phyloP scores from a whole-genome alignment of 2,329 filamentous ascomycete species.

The Hymenoscyphus fraxineus region DNA sequence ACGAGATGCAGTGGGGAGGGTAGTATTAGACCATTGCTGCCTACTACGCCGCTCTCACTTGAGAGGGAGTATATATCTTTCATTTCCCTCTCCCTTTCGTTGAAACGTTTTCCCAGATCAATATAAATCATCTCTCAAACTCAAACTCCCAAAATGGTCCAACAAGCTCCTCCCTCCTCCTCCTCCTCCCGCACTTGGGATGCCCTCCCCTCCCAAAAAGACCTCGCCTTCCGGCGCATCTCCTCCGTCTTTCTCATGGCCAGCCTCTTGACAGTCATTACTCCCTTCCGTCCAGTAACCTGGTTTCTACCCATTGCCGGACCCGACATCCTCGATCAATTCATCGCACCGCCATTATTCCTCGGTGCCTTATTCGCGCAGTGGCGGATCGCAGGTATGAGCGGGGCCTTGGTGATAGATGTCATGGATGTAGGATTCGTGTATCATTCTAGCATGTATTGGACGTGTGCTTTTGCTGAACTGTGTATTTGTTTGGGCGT shows the following conservation, averaged over 20 bases:
- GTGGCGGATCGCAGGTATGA: slow-evolving; percentile 23
- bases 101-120: no score
- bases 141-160: slow-evolving; percentile 16
- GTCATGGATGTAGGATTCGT: slow-evolving; percentile 15
- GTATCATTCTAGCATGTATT: slow-evolving; percentile 22
- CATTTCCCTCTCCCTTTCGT: neutral
- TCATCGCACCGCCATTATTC: slow-evolving; percentile 20
- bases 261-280: slow-evolving; percentile 20
- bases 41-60: no score
- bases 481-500: slow-evolving; percentile 12
- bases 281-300: slow-evolving; percentile 24
- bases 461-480: slow-evolving; percentile 17
- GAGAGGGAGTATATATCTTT: neutral
- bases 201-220: slow-evolving; percentile 18
- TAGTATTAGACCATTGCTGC: no score
- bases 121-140: no score
- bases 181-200: slow-evolving; percentile 15
- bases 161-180: slow-evolving; percentile 10
- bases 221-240: slow-evolving; percentile 23
- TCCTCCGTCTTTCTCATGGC: slow-evolving; percentile 20
- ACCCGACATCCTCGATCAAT: slow-evolving; percentile 20
- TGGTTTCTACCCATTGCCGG: slow-evolving; percentile 19
- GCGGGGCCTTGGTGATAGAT: slow-evolving; percentile 13
- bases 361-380: slow-evolving; percentile 23
- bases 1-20: no score